Evolutionary conservation across 2,329 filamentous ascomycete genomes (phyloP), one percentile per base, ranked within the genome.

Genomic region (Penicillium sp.): DNA sequence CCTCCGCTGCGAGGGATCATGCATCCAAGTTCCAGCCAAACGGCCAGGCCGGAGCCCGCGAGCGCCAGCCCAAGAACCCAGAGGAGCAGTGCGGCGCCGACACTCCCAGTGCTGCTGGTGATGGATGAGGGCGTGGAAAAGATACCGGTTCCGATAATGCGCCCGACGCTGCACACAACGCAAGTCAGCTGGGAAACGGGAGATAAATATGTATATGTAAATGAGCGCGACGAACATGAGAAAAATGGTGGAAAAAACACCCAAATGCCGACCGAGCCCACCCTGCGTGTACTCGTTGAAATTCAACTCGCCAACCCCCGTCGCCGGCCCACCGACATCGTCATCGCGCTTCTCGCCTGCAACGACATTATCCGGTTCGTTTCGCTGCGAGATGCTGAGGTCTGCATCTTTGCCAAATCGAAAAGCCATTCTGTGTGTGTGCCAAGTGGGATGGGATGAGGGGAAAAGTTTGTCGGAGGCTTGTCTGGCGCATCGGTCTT

Each of bases 101-200:
- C 84, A 7, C 81, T 85, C 0, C 85, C 84, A 1, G 84, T 82
- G 1, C 82, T 81, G 7, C 79, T 78, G 61, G 85, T 85, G 52
- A 87, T 84, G n/a, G 84, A 83, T 2, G 82, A 82, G 0, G 85
- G 85, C 0, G 85, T 85, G 0, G 84, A 85, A 68, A 86, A 87
- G 6, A 70, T 69, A 38, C 68, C 69, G 15, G 48, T 46, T 23
- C 29, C 29, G 13, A 50, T 55, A 19, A 15, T 9, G 21, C 56
- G 56, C 6, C 56, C 56, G 17, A 58, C 47, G 31, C 56, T 58
- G 9, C 11, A 29, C 15, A 30, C 19, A 8, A 31, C 41, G n/a
- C n/a, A 23, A 13, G 19, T 8, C 13, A 13, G 3, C 17, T n/a
- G 3, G 13, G 23, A 17, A 21, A 19, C 2, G 23, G n/a, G 17